Evolutionary conservation across 2,329 filamentous ascomycete species (phyloP).

Genomic region (Dendryphion nanum): DNA sequence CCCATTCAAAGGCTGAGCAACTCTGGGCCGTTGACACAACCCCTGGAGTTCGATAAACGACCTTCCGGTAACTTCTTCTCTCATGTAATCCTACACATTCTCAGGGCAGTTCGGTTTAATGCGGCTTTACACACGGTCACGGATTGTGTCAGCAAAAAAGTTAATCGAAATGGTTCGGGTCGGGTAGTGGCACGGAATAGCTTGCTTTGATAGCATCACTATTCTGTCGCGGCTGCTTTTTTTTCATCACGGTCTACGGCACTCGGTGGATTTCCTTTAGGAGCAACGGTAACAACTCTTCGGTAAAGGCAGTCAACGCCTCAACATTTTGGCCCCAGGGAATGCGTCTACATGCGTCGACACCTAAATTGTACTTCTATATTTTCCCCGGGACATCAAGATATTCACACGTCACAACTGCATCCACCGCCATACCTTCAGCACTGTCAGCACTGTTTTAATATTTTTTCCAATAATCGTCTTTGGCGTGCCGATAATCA

Average conservation of each 20-base stretch:
- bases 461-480: background rate
- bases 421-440: background rate
- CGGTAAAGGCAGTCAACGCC: slow-evolving; percentile 38
- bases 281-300: slow-evolving; percentile 39
- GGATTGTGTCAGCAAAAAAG: slow-evolving; percentile 39
- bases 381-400: slow-evolving; percentile 36
- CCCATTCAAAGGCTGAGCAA: slow-evolving; percentile 36
- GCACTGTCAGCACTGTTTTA: too few relatives aligned
- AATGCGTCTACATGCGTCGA: slow-evolving; percentile 39
- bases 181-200: slow-evolving; percentile 30
- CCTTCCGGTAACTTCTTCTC: slow-evolving; percentile 12
- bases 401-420: slow-evolving; percentile 35
- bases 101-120: slow-evolving; percentile 38
- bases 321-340: slow-evolving; percentile 29
- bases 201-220: slow-evolving; percentile 32
- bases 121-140: slow-evolving; percentile 31
- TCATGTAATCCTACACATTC: slow-evolving; percentile 36
- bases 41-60: slow-evolving; percentile 23
- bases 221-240: slow-evolving; percentile 28
- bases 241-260: slow-evolving; percentile 37
- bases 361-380: slow-evolving; percentile 46
- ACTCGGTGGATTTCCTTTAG: slow-evolving; percentile 42
- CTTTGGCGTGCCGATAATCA: background rate
- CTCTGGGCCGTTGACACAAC: slow-evolving; percentile 26
- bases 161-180: slow-evolving; percentile 33